These are phyloP conservation scores for Teratosphaeria epicoccoides DNA, from an alignment of 2,329 filamentous ascomycete species.

Conservation along the genomic window DNA sequence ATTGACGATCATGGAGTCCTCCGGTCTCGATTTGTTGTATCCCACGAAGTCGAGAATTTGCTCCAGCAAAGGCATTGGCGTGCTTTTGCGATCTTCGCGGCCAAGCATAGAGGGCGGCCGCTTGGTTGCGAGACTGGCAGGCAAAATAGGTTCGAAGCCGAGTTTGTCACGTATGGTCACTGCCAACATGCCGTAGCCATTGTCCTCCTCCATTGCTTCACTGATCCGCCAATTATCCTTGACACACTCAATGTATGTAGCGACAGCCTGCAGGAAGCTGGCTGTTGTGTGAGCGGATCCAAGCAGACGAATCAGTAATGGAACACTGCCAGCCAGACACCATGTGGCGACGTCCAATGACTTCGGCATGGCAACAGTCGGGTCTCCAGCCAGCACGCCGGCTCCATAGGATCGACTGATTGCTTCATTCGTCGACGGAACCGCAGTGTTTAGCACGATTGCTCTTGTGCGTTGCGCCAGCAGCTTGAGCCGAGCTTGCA, in stretches of 20 bases:
- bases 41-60: conserved; percentile 79
- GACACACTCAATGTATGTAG: conserved; percentile 76
- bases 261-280: conserved; percentile 63
- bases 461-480: conserved; percentile 63
- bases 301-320: conserved; percentile 72
- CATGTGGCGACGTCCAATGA: conserved; percentile 86
- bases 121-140: conserved; percentile 15
- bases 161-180: conserved; percentile 77
- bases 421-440: conserved; percentile 80
- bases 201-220: conserved; percentile 93
- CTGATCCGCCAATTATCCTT: conserved; percentile 94
- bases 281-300: conserved; percentile 63
- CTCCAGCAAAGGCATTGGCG: conserved; percentile 55
- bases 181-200: conserved; percentile 81
- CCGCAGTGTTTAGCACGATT: conserved; percentile 76
- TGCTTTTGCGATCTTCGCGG: conserved; percentile 38
- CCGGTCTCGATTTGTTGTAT: conserved; percentile 67
- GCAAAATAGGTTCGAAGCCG: conserved; percentile 34
- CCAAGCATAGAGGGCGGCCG: conserved; percentile 13
- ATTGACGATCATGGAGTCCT: conserved; percentile 89
- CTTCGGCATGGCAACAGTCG: conserved; percentile 69
- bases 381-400: conserved; percentile 70
- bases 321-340: conserved; percentile 84
- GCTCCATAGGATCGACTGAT: conserved; percentile 72
- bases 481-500: conserved; percentile 42